These are phyloP conservation scores for Hyphopichia homilentoma DNA, from an alignment of 805 yeast genomes.

Conservation along the genomic window DNA sequence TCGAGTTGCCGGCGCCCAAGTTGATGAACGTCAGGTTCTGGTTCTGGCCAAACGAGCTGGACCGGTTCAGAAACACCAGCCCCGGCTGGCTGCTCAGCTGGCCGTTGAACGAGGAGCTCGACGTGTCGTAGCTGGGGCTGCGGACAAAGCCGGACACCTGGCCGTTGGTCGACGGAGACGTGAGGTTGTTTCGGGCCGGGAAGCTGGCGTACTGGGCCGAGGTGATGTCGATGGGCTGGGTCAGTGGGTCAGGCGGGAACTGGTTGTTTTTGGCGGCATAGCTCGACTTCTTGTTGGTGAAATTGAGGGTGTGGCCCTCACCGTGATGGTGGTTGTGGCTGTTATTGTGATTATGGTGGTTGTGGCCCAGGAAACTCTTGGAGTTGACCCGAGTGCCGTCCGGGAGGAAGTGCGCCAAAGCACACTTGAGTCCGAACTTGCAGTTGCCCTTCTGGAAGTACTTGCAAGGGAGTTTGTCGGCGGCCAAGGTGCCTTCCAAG, in stretches of 20 bases:
- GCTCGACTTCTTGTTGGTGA: not conserved
- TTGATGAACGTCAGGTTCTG: too few species aligned
- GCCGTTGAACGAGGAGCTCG: not conserved
- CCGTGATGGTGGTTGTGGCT: not conserved
- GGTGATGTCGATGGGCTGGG: conserved; percentile 14
- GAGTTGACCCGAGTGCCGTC: conserved; percentile 82
- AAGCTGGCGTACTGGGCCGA: conserved; percentile 2
- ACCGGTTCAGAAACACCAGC: too few species aligned
- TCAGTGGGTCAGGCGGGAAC: conserved; percentile 1
- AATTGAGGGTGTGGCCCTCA: not conserved
- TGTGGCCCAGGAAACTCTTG: conserved; percentile 9
- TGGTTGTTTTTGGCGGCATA: not conserved
- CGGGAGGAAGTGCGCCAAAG: conserved; percentile 84
- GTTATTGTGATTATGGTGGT: conserved; percentile 2
- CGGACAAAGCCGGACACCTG: conserved; percentile 10
- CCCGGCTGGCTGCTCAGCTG: not conserved
- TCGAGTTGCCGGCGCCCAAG: too few species aligned
- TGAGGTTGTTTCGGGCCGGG: conserved; percentile 1
- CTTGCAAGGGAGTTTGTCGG: conserved; percentile 73
- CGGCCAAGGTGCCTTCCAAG: conserved; percentile 47
- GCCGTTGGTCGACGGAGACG: conserved; percentile 3
- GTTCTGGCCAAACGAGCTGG: too few species aligned
- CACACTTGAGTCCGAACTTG: conserved; percentile 92
- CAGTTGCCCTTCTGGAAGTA: conserved; percentile 96
- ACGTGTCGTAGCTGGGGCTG: not conserved